These are phyloP conservation scores for Aspergillus cejpii DNA, from an alignment of 2,329 filamentous ascomycete genomes.

Conservation along the genomic window DNA sequence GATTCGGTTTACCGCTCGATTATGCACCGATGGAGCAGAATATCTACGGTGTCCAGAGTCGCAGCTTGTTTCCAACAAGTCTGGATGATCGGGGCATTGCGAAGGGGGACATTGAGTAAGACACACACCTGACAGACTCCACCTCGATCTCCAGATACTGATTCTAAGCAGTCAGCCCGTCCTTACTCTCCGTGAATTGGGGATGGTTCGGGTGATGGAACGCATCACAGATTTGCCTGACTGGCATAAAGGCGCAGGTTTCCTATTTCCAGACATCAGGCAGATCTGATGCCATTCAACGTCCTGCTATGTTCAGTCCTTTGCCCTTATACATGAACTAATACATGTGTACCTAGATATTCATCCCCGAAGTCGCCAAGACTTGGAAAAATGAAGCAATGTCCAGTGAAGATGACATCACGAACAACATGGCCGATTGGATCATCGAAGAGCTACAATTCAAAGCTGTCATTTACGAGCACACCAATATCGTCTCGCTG, in stretches of 20 bases:
- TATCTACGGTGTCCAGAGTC: constrained; percentile 25
- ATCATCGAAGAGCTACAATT: constrained; percentile 45
- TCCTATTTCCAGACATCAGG: background rate
- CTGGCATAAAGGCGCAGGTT: constrained; percentile 35
- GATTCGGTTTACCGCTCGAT: constrained; percentile 30
- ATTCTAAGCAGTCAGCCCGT: constrained; percentile 19
- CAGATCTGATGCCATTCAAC: too few species aligned
- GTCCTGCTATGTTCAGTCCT: too few species aligned
- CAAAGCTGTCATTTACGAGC: constrained; percentile 45
- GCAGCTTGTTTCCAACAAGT: constrained; percentile 29
- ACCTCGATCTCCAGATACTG: background rate
- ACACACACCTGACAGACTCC: background rate
- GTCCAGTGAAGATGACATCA: constrained; percentile 23
- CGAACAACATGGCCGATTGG: constrained; percentile 33
- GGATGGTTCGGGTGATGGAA: constrained; percentile 38
- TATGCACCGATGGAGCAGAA: constrained; percentile 19
- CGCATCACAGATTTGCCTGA: constrained; percentile 36
- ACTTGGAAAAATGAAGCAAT: constrained; percentile 29
- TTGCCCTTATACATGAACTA: too few species aligned
- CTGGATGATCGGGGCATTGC: constrained; percentile 29
- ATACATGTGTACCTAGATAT: constrained; percentile 21
- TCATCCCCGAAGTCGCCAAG: constrained; percentile 26
- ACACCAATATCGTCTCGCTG: constrained; percentile 39
- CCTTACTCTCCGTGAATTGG: constrained; percentile 33
- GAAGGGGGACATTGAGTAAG: constrained; percentile 26